Evolutionary conservation across 345 rosid genomes (phyloP).

Genomic region (Linum tenue): DNA sequence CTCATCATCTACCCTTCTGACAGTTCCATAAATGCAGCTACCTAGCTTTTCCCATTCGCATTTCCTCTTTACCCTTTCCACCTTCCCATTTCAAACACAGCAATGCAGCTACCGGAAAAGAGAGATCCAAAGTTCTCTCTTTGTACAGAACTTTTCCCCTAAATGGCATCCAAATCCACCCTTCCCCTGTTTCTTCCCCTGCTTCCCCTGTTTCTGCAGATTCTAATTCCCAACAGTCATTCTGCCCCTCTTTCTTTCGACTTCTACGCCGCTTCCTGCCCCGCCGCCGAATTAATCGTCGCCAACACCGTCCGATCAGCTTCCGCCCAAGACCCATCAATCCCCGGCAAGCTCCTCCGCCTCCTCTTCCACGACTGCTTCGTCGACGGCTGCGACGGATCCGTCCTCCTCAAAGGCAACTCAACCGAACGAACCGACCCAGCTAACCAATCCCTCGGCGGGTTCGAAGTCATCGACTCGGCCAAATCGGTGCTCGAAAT

Average conservation of each 20-base stretch:
- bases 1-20: too few species aligned
- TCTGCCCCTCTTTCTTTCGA: slow-evolving; percentile 41
- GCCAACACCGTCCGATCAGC: slow-evolving; percentile 63
- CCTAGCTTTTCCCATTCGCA: too few species aligned
- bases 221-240: slow-evolving; percentile 20
- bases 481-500: slow-evolving; percentile 59
- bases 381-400: slow-evolving; percentile 87
- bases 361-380: slow-evolving; percentile 85
- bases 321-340: slow-evolving; percentile 47
- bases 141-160: neutral
- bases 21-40: too few species aligned
- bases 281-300: slow-evolving; percentile 54
- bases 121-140: neutral
- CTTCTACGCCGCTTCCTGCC: slow-evolving; percentile 71
- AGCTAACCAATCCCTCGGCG: slow-evolving; percentile 67
- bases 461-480: slow-evolving; percentile 53
- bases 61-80: too few species aligned
- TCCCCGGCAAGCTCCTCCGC: slow-evolving; percentile 87
- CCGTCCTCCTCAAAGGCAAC: slow-evolving; percentile 73
- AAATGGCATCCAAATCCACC: neutral
- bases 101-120: too few species aligned
- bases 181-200: neutral
- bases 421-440: slow-evolving; percentile 76
- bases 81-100: too few species aligned
- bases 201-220: neutral